Evolutionary conservation across 2,329 filamentous ascomycete genomes (phyloP), one percentile per base, ranked within the genome.

Genomic region (Biscogniauxia sp.): DNA sequence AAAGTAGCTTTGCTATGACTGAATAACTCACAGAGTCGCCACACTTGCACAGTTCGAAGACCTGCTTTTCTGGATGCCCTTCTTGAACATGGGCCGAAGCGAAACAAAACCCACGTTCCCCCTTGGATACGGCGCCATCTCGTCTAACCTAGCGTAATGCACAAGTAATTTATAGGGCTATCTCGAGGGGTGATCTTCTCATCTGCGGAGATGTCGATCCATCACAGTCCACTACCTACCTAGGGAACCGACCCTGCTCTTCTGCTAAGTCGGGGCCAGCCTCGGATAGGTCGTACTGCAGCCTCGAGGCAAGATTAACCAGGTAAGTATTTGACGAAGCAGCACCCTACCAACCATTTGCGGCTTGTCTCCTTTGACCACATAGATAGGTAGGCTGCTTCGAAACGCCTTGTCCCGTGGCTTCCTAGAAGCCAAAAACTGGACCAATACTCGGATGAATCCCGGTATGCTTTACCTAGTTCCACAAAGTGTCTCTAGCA

Each of bases 401-500:
- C 37, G n/a, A n/a, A n/a, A n/a, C 13, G 17, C 17, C 37, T n/a
- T 45, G 15, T 45, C 17, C 37, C 15, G 15, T 15, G 37, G 13
- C 37, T 45, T 45, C 7, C 5, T 97, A 84, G 85, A 97, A 96
- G 66, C 92, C 93, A 65, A 93, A 90, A 73, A 97, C 90, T 3
- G 28, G 63, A 96, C 92, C n/a, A 97, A 86, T 32, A 88, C 87
- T 74, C 89, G 89, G 79, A 97, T 87, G 77, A 97, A 93, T 75
- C 95, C 86, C 6, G 93, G 92, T 84, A 96, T 96, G 54, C 93
- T 92, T n/a, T n/a, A n/a, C n/a, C 69, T 87, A 83, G 82, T 94
- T 97, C 65, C 93, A 84, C 45, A 97, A 84, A 20, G 93, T 95
- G 64, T 90, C 91, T 58, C 92, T 86, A 75, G 96, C 82, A 71